A percentile compares a stretch with the other conserved stretches of the same genome.
These are phyloP conservation scores for Cryptomeria japonica DNA, from an alignment of 75 land plant species.

Conservation along the genomic window DNA sequence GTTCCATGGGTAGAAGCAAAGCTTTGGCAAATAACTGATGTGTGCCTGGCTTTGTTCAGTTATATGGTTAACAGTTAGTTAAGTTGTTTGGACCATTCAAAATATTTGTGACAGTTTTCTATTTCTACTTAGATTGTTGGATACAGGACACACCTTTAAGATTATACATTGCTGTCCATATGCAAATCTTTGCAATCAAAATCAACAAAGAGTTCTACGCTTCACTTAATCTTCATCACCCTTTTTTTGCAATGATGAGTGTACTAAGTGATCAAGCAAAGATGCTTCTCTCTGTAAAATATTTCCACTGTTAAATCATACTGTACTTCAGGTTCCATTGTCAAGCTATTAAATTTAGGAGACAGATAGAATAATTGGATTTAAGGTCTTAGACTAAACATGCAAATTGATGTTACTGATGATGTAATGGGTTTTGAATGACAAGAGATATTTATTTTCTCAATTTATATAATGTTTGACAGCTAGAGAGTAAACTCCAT, in stretches of 20 bases:
- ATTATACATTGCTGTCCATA: neutral
- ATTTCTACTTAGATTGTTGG: neutral
- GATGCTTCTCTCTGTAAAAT: neutral
- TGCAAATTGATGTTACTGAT: neutral
- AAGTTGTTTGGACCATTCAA: neutral
- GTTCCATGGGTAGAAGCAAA: conserved; percentile 50
- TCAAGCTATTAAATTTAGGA: neutral
- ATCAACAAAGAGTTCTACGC: neutral
- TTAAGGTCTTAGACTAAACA: neutral
- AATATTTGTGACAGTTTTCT: neutral
- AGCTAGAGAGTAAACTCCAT: neutral
- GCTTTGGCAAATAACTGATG: neutral
- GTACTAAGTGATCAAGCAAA: neutral
- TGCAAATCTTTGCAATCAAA: neutral
- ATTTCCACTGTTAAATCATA: neutral
- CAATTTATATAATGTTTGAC: neutral
- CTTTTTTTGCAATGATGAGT: neutral
- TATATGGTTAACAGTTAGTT: neutral
- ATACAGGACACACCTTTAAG: neutral
- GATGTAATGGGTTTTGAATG: neutral
- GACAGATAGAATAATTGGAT: neutral
- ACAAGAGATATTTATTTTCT: neutral
- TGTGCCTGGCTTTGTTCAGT: neutral
- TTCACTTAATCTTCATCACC: neutral
- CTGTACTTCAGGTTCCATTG: neutral